phyloP scores from a whole-genome alignment of 257 asterid species.

The Solanum habrochaites region DNA sequence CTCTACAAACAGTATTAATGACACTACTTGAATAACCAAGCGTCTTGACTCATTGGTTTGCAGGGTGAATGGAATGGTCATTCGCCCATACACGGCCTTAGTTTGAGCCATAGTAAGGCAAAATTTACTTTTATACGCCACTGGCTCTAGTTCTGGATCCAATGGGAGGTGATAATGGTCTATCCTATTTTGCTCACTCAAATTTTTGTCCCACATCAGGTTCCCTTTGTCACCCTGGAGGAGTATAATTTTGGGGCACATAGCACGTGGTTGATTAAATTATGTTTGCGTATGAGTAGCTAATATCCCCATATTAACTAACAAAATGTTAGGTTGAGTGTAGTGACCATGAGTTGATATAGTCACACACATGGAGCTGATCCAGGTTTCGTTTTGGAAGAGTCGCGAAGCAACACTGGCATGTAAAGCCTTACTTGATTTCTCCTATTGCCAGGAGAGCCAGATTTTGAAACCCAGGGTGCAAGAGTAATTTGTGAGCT shows the following conservation, averaged over 20 bases:
- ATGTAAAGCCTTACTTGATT: background rate
- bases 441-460: background rate
- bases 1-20: too few species aligned
- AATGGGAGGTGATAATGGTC: background rate
- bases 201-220: background rate
- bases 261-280: background rate
- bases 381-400: background rate
- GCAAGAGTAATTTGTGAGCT: background rate
- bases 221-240: background rate
- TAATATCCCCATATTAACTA: background rate
- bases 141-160: background rate
- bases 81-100: background rate
- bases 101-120: too few species aligned
- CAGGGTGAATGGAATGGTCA: too few species aligned
- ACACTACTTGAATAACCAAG: background rate
- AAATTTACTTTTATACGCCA: background rate
- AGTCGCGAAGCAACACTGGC: background rate
- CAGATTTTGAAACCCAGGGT: background rate
- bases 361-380: background rate
- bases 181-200: background rate
- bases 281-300: background rate
- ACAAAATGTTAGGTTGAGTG: background rate
- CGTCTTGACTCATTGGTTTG: background rate
- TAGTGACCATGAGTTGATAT: background rate
- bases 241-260: background rate